These are phyloP conservation scores for Naganishia kalamii DNA, from an alignment of 768 basidiomycete genomes.

Conservation along the genomic window DNA sequence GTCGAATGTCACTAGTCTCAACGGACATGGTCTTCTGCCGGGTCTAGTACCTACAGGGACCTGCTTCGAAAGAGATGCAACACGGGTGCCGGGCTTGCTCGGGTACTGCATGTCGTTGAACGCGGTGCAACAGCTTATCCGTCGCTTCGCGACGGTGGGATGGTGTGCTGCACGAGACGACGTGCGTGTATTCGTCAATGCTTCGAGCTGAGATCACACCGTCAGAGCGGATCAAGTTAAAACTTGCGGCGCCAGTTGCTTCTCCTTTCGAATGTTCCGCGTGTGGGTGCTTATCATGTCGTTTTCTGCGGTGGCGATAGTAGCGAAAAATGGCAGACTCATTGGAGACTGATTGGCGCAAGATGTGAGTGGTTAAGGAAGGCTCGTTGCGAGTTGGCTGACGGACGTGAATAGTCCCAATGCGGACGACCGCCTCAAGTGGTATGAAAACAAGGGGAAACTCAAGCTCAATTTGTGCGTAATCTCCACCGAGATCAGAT, in stretches of 20 bases:
- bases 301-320: neutral
- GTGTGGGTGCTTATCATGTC: neutral
- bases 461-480: conserved; percentile 48
- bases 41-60: conserved; percentile 9
- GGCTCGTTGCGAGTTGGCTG: neutral
- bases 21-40: conserved; percentile 1
- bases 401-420: conserved; percentile 36
- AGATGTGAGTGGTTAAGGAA: neutral
- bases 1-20: conserved; percentile 11
- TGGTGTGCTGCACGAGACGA: neutral
- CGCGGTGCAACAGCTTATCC: neutral
- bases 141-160: neutral
- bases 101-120: conserved; percentile 4
- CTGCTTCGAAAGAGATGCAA: conserved; percentile 28
- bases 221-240: conserved; percentile 48
- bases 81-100: conserved; percentile 29
- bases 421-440: conserved; percentile 39
- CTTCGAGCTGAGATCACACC: conserved; percentile 48
- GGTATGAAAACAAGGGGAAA: conserved; percentile 44
- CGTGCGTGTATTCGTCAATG: conserved; percentile 16
- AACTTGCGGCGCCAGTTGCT: conserved; percentile 43
- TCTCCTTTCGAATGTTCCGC: conserved; percentile 15
- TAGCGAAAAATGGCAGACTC: neutral
- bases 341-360: neutral
- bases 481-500: no score